A percentile compares a stretch with the other conserved stretches of the same genome.
These are phyloP conservation scores for Cymbopogon citratus DNA, from an alignment of 176 grass and related monocot genomes.

Conservation along the genomic window DNA sequence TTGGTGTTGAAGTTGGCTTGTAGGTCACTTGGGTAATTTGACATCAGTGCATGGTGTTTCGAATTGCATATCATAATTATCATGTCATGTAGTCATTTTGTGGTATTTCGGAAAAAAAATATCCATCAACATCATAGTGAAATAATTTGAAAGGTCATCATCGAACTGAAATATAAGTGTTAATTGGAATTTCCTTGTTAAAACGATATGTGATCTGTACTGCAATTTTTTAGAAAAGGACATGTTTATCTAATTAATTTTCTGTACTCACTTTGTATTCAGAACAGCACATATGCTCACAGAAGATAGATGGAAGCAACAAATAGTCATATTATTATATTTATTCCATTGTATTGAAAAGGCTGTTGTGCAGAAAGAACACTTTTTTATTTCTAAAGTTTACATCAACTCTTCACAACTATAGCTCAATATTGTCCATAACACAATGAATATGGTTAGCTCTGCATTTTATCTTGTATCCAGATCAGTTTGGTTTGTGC, in stretches of 20 bases:
- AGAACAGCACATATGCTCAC: not conserved
- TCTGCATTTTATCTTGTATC: not conserved
- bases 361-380: not conserved
- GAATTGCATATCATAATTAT: not conserved
- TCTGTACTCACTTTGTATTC: not conserved
- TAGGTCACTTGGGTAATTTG: no score
- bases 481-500: not conserved
- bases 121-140: not conserved
- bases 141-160: not conserved
- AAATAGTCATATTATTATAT: conserved; percentile 7
- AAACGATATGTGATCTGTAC: not conserved
- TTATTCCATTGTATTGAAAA: not conserved
- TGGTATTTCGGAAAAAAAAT: not conserved
- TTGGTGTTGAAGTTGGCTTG: no score
- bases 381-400: not conserved
- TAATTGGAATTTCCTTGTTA: not conserved
- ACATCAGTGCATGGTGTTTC: not conserved
- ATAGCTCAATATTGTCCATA: not conserved
- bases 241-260: not conserved
- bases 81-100: not conserved
- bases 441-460: not conserved
- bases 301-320: not conserved
- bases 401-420: not conserved
- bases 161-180: not conserved
- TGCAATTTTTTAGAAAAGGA: not conserved